A percentile compares a stretch with the other conserved stretches of the same genome.
phyloP scores from a whole-genome alignment of 2,329 filamentous ascomycete species.

The Xylariaceae sp. region DNA sequence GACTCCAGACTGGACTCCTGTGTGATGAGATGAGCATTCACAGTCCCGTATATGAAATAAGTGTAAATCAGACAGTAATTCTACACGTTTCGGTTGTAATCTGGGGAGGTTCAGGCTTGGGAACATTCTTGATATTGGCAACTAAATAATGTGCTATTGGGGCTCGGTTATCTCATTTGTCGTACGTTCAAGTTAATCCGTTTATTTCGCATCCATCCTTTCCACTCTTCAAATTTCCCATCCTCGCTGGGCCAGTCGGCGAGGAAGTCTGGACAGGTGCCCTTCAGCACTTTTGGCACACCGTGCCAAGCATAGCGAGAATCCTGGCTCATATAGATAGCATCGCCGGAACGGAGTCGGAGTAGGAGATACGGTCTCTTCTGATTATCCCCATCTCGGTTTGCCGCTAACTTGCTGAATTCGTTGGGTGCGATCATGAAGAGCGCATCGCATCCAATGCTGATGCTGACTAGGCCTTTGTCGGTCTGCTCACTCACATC shows the following conservation, averaged over 20 bases:
- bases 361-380: slow-evolving; percentile 53
- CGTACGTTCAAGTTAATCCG: slow-evolving; percentile 88
- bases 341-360: slow-evolving; percentile 76
- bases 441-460: slow-evolving; percentile 81
- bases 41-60: background rate
- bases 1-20: background rate
- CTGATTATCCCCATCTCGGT: slow-evolving; percentile 10
- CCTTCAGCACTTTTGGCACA: slow-evolving; percentile 76
- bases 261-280: slow-evolving; percentile 72
- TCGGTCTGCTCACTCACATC: slow-evolving; percentile 86
- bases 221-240: slow-evolving; percentile 61
- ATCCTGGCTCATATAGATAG: slow-evolving; percentile 77
- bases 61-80: background rate
- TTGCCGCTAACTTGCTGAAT: slow-evolving; percentile 6
- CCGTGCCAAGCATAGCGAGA: slow-evolving; percentile 92
- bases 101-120: background rate
- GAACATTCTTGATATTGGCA: background rate
- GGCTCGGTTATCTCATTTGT: slow-evolving; percentile 63
- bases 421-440: slow-evolving; percentile 72
- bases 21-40: background rate
- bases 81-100: background rate
- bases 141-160: background rate
- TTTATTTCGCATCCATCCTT: slow-evolving; percentile 82
- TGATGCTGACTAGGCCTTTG: slow-evolving; percentile 75
- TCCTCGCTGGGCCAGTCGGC: slow-evolving; percentile 64